These are phyloP conservation scores for Phytophthora niederhauseri DNA, from an alignment of 352 stramenopile genomes.

Conservation along the genomic window DNA sequence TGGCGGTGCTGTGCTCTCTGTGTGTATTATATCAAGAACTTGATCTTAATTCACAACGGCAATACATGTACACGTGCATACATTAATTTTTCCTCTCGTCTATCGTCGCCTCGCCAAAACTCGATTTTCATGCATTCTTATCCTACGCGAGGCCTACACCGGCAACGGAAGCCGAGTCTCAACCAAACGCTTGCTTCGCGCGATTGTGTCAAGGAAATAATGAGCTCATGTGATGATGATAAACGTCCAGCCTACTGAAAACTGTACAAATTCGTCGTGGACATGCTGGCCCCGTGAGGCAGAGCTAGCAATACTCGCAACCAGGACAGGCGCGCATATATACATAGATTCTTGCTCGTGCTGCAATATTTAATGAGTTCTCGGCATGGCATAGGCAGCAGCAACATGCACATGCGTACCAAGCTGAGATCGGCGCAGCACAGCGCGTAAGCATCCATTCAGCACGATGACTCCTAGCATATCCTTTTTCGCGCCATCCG, in stretches of 20 bases:
- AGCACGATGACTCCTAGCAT: constrained; percentile 26
- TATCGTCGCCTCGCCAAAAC: constrained; percentile 2
- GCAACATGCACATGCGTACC: constrained; percentile 8
- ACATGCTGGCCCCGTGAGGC: neutral
- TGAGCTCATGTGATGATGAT: neutral
- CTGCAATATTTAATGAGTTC: neutral
- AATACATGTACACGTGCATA: no score
- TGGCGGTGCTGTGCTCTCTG: neutral
- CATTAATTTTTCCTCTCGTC: neutral
- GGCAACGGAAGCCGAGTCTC: neutral
- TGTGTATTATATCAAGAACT: no score
- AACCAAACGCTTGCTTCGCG: neutral
- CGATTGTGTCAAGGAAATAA: neutral
- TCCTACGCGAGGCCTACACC: neutral
- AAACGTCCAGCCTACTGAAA: no score
- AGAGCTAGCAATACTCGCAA: neutral
- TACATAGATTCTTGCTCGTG: neutral
- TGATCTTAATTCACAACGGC: no score
- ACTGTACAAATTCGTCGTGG: neutral
- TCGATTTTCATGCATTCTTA: constrained; percentile 21
- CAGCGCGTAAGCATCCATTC: constrained; percentile 17
- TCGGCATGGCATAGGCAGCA: neutral
- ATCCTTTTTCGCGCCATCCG: constrained; percentile 13
- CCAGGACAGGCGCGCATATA: neutral
- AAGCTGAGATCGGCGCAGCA: constrained; percentile 14